A percentile compares a stretch with the other conserved stretches of the same genome.
Evolutionary conservation across 495 filamentous ascomycete species (phyloP).

Genomic region (Letharia columbiana): DNA sequence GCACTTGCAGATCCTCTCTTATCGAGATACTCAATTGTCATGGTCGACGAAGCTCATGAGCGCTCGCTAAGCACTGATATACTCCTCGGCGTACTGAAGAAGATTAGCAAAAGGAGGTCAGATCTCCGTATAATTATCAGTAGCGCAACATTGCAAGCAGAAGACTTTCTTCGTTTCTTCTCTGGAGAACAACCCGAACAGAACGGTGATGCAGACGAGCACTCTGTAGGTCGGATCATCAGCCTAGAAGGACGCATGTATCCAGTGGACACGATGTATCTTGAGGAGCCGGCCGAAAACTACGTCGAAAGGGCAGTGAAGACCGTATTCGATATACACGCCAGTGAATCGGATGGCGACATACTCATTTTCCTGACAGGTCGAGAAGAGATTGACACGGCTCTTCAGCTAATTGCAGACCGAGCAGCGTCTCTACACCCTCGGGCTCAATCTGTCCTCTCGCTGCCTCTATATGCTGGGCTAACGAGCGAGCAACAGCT

Average conservation of each 20-base stretch:
- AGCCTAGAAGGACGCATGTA: slow-evolving; percentile 87
- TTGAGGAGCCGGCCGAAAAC: slow-evolving; percentile 72
- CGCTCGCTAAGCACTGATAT: slow-evolving; percentile 91
- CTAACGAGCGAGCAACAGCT: slow-evolving; percentile 84
- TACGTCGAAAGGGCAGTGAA: slow-evolving; percentile 83
- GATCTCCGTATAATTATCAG: slow-evolving; percentile 87
- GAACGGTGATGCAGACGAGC: slow-evolving; percentile 19
- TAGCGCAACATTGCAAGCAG: slow-evolving; percentile 88
- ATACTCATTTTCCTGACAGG: slow-evolving; percentile 90
- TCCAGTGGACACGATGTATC: slow-evolving; percentile 81
- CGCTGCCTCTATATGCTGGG: slow-evolving; percentile 82
- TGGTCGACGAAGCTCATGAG: slow-evolving; percentile 98
- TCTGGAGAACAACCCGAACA: slow-evolving; percentile 35
- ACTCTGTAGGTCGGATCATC: slow-evolving; percentile 62
- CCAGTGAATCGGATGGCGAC: slow-evolving; percentile 76
- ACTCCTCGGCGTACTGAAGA: slow-evolving; percentile 88
- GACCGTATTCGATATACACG: slow-evolving; percentile 88
- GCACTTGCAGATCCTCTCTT: slow-evolving; percentile 87
- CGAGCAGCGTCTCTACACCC: slow-evolving; percentile 66
- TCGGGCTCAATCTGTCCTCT: slow-evolving; percentile 58
- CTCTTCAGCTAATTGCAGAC: slow-evolving; percentile 69
- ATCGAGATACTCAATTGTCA: slow-evolving; percentile 90
- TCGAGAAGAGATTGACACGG: slow-evolving; percentile 84
- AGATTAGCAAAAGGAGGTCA: slow-evolving; percentile 71
- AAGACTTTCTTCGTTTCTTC: slow-evolving; percentile 83